Evolutionary conservation across 2,329 filamentous ascomycete genomes (phyloP).

Genomic region (Chalaropsis thielavioides): DNA sequence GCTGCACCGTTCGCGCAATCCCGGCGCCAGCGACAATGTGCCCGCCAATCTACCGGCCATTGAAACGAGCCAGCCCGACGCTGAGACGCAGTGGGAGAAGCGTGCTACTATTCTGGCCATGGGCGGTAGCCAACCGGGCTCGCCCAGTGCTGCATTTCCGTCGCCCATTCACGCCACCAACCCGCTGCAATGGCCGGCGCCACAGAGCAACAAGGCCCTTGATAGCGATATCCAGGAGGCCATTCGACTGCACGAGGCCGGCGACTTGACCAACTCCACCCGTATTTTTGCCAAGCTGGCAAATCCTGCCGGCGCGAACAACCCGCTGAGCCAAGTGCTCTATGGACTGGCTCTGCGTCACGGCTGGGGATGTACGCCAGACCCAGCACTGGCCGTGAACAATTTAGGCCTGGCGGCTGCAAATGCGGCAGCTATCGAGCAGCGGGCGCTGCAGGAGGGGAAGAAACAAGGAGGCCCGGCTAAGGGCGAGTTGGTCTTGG

Average conservation of each 20-base stretch:
- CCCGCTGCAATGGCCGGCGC: slow-evolving; percentile 24
- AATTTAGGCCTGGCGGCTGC: slow-evolving; percentile 81
- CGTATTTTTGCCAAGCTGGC: slow-evolving; percentile 71
- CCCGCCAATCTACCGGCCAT: slow-evolving; percentile 71
- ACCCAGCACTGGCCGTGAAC: slow-evolving; percentile 59
- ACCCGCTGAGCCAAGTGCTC: slow-evolving; percentile 86
- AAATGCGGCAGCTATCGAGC: slow-evolving; percentile 78
- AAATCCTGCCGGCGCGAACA: slow-evolving; percentile 71
- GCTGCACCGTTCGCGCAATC: slow-evolving; percentile 49
- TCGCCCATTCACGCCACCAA: slow-evolving; percentile 18
- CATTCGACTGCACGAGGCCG: slow-evolving; percentile 82
- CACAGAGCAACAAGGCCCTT: slow-evolving; percentile 26
- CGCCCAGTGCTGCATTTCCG: slow-evolving; percentile 21
- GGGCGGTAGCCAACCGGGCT: slow-evolving; percentile 26
- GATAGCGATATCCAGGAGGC: slow-evolving; percentile 78
- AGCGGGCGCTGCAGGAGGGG: slow-evolving; percentile 69
- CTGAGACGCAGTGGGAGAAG: slow-evolving; percentile 77
- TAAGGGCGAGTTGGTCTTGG: slow-evolving; percentile 89
- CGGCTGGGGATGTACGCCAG: slow-evolving; percentile 73
- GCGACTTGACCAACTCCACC: slow-evolving; percentile 67
- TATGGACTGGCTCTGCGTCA: slow-evolving; percentile 87
- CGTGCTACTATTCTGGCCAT: slow-evolving; percentile 68
- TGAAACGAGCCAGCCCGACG: slow-evolving; percentile 27
- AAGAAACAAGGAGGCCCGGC: slow-evolving; percentile 86
- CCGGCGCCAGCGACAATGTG: slow-evolving; percentile 54